Evolutionary conservation across 2,329 filamentous ascomycete species (phyloP).

Genomic region (Didymella pinodella): DNA sequence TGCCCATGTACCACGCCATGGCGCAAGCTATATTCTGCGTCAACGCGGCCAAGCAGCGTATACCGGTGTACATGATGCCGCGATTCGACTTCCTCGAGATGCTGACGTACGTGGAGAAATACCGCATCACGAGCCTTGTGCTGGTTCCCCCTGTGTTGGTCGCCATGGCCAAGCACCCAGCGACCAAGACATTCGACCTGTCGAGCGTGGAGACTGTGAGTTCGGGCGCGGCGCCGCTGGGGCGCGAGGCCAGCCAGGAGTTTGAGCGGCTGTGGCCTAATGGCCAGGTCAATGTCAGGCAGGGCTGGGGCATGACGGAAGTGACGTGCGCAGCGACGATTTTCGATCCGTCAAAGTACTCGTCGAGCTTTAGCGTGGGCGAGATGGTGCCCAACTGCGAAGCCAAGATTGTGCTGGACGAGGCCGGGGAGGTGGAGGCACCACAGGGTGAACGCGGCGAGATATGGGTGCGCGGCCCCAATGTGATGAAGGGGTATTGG

Average conservation of each 20-base stretch:
- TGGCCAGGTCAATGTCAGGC: conserved; percentile 63
- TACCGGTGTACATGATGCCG: conserved; percentile 79
- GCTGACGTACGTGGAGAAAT: conserved; percentile 72
- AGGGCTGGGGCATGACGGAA: conserved; percentile 92
- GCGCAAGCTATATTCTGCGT: conserved; percentile 74
- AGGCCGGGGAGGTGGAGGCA: conserved; percentile 62
- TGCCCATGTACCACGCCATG: conserved; percentile 67
- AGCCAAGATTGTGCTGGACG: conserved; percentile 69
- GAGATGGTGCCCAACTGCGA: conserved; percentile 74
- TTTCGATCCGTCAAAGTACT: conserved; percentile 65
- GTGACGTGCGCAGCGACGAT: conserved; percentile 73
- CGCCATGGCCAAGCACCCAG: conserved; percentile 74
- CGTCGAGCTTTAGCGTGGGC: conserved; percentile 64
- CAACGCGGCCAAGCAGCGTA: conserved; percentile 62
- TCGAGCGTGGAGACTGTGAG: conserved; percentile 67
- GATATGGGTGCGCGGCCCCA: conserved; percentile 76
- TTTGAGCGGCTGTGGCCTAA: conserved; percentile 65
- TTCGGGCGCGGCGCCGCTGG: conserved; percentile 73
- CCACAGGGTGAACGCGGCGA: conserved; percentile 67
- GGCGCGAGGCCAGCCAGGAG: conserved; percentile 56
- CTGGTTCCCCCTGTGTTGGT: conserved; percentile 80
- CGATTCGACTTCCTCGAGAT: conserved; percentile 78
- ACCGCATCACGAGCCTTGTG: conserved; percentile 70
- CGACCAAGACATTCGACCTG: conserved; percentile 71
- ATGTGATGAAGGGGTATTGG: conserved; percentile 81